Evolutionary conservation across 257 asterid species (phyloP).

Genomic region (Capsicum chinense): DNA sequence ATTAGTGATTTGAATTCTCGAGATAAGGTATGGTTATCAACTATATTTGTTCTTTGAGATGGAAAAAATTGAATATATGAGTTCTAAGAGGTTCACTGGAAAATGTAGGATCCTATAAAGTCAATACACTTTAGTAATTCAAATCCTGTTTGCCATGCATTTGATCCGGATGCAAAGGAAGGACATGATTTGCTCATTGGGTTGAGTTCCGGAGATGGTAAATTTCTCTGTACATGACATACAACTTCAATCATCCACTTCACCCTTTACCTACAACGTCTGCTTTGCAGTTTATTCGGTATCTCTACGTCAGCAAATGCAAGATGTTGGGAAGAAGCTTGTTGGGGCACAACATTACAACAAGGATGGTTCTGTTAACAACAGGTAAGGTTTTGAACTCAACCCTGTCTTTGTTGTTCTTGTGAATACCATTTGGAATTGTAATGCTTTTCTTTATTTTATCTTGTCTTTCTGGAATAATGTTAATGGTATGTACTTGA

Average conservation of each 20-base stretch:
- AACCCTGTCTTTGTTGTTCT: background rate
- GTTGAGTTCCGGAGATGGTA: slow-evolving; percentile 93
- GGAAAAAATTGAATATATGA: slow-evolving; percentile 29
- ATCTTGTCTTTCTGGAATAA: background rate
- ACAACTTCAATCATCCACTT: background rate
- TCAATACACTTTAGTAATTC: slow-evolving; percentile 90
- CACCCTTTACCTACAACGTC: background rate
- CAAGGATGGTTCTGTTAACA: slow-evolving; percentile 91
- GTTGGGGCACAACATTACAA: slow-evolving; percentile 98
- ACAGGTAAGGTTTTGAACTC: slow-evolving; percentile 51
- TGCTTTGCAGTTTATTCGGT: slow-evolving; percentile 81
- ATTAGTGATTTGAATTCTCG: slow-evolving; percentile 93
- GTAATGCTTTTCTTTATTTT: background rate
- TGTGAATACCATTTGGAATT: background rate
- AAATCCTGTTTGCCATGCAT: slow-evolving; percentile 95
- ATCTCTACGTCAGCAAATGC: slow-evolving; percentile 91
- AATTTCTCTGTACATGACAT: background rate
- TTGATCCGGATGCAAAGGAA: slow-evolving; percentile 93
- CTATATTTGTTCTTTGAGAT: slow-evolving; percentile 27
- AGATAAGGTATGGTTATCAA: slow-evolving; percentile 76
- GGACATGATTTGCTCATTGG: slow-evolving; percentile 99
- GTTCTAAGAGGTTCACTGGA: slow-evolving; percentile 46
- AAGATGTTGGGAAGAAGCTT: slow-evolving; percentile 98
- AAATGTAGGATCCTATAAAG: slow-evolving; percentile 91
- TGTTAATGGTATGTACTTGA: background rate